A percentile compares a stretch with the other conserved stretches of the same genome.
Evolutionary conservation across 2,329 filamentous ascomycete genomes (phyloP).

Genomic region (Botrytis squamosa): DNA sequence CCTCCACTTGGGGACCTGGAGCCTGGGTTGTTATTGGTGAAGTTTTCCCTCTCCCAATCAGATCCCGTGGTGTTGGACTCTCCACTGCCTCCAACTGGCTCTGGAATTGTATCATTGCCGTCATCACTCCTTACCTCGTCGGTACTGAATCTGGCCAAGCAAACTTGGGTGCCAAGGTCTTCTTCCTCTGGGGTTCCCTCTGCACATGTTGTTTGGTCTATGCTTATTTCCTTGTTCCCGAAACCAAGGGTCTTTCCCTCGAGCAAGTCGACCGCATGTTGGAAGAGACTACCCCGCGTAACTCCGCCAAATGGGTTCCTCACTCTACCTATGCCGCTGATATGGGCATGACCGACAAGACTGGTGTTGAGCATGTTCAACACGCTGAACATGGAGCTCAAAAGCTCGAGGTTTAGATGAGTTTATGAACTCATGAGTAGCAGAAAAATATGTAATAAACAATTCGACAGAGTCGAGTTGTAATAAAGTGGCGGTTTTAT

Average conservation of each 20-base stretch:
- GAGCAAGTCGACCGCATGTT: slow-evolving; percentile 71
- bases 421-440: no score
- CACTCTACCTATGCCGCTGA: slow-evolving; percentile 34
- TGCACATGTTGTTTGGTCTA: slow-evolving; percentile 56
- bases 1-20: slow-evolving; percentile 77
- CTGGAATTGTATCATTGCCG: slow-evolving; percentile 71
- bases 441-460: not conserved
- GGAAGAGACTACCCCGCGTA: slow-evolving; percentile 48
- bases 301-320: slow-evolving; percentile 36
- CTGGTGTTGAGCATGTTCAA: slow-evolving; percentile 5
- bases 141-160: slow-evolving; percentile 52
- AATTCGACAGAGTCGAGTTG: not conserved
- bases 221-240: slow-evolving; percentile 61
- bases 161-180: slow-evolving; percentile 35
- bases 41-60: slow-evolving; percentile 86
- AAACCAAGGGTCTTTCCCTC: slow-evolving; percentile 71
- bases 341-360: slow-evolving; percentile 26
- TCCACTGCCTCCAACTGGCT: slow-evolving; percentile 91
- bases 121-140: slow-evolving; percentile 74
- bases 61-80: slow-evolving; percentile 80
- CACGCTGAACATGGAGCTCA: not conserved
- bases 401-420: not conserved
- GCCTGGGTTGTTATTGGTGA: slow-evolving; percentile 85
- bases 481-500: not conserved
- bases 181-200: slow-evolving; percentile 62